Evolutionary conservation across 2,329 filamentous ascomycete species (phyloP).

Genomic region (Colletotrichum sp.): DNA sequence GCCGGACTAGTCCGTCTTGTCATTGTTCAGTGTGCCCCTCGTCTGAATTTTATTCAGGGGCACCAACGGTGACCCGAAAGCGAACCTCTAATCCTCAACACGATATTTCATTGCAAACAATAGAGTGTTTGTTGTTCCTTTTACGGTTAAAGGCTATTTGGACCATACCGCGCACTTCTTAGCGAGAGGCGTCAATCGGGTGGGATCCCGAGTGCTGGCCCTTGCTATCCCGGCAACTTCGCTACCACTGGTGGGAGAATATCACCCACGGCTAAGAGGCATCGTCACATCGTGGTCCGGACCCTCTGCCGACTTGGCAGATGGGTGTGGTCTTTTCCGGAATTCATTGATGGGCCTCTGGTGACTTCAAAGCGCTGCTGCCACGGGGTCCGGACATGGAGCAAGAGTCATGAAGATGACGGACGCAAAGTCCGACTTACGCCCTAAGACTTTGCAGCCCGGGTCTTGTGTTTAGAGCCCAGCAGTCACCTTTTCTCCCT

Average conservation of each 20-base stretch:
- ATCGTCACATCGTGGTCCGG: slow-evolving; percentile 1
- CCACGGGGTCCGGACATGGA: neutral
- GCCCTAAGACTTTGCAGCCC: neutral
- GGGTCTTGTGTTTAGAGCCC: neutral
- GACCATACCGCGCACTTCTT: neutral
- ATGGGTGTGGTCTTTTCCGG: neutral
- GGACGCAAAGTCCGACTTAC: neutral
- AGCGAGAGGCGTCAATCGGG: neutral
- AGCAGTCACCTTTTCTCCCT: neutral
- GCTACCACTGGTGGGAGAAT: slow-evolving; percentile 4
- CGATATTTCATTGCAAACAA: neutral
- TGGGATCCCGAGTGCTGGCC: neutral
- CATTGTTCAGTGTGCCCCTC: neutral
- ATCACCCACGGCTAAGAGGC: neutral
- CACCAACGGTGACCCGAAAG: neutral
- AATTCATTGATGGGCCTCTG: neutral
- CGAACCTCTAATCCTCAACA: neutral
- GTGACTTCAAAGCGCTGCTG: neutral
- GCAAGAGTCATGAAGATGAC: neutral
- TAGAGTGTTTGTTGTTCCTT: neutral
- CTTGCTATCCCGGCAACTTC: neutral
- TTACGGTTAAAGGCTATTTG: neutral
- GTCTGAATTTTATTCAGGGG: neutral
- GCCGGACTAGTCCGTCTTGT: neutral
- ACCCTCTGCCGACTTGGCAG: slow-evolving; percentile 4